Evolutionary conservation across 2,329 filamentous ascomycete species (phyloP).

Genomic region (Penicillium sclerotiorum): DNA sequence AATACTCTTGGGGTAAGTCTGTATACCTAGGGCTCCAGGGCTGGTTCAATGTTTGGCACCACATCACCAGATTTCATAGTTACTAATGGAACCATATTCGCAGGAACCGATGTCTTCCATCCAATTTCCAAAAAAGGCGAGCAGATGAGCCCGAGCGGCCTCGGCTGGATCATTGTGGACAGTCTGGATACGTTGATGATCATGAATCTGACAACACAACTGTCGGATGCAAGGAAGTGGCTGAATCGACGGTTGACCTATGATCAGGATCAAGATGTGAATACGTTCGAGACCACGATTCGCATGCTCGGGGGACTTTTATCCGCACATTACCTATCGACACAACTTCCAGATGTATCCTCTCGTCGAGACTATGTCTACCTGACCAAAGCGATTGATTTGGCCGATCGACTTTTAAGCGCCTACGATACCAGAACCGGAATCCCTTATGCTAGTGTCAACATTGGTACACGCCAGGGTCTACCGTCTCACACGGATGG

Average conservation of each 20-base stretch:
- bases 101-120: slow-evolving; percentile 11
- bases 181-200: slow-evolving; percentile 25
- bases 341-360: slow-evolving; percentile 12
- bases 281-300: slow-evolving; percentile 32
- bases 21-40: too few relatives aligned
- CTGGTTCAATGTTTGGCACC: neutral
- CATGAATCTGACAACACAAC: slow-evolving; percentile 21
- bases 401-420: slow-evolving; percentile 81
- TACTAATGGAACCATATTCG: neutral
- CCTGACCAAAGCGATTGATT: slow-evolving; percentile 88
- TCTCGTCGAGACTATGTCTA: slow-evolving; percentile 81
- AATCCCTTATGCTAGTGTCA: slow-evolving; percentile 86
- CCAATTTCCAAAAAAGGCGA: slow-evolving; percentile 19
- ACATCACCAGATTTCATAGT: neutral
- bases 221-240: slow-evolving; percentile 20
- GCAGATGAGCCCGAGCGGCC: slow-evolving; percentile 23
- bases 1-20: slow-evolving; percentile 64
- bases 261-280: slow-evolving; percentile 26
- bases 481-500: slow-evolving; percentile 80
- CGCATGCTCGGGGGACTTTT: slow-evolving; percentile 32
- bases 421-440: slow-evolving; percentile 85
- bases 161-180: slow-evolving; percentile 26
- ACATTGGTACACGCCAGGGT: slow-evolving; percentile 73
- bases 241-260: slow-evolving; percentile 15
- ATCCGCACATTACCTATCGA: slow-evolving; percentile 26